These are phyloP conservation scores for Dothistroma pini DNA, from an alignment of 2,329 filamentous ascomycete species.

Conservation along the genomic window DNA sequence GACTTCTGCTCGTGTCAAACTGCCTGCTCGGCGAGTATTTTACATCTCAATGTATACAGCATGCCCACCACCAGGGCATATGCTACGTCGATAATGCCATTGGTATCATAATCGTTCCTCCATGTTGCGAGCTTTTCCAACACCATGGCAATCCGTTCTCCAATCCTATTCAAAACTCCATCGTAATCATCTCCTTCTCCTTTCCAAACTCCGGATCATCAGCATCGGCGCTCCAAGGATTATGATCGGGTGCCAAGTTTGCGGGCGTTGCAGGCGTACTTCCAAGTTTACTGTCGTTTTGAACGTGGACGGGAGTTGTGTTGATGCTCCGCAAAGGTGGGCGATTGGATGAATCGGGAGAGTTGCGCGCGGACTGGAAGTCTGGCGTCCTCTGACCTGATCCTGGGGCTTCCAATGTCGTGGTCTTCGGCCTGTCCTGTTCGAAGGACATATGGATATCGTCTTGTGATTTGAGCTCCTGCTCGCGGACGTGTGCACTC, in stretches of 20 bases:
- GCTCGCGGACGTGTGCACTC: conserved; percentile 16
- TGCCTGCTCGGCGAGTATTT: not conserved
- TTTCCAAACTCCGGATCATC: conserved; percentile 46
- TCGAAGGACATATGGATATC: conserved; percentile 49
- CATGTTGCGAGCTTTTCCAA: too few relatives aligned
- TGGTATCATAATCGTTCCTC: not conserved
- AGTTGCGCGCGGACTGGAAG: not conserved
- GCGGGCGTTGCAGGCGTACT: conserved; percentile 2
- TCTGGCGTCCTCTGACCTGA: conserved; percentile 4
- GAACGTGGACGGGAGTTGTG: conserved; percentile 29
- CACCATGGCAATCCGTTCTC: too few relatives aligned
- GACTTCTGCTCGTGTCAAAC: too few relatives aligned
- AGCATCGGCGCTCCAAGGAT: conserved; percentile 49
- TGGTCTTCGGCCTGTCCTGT: conserved; percentile 21
- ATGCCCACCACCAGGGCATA: not conserved
- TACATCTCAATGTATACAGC: not conserved
- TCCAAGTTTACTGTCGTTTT: not conserved
- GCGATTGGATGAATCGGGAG: not conserved
- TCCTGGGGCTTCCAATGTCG: not conserved
- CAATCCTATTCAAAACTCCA: conserved; percentile 47
- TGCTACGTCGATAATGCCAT: not conserved
- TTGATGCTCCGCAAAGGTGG: conserved; percentile 15
- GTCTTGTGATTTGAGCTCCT: conserved; percentile 39
- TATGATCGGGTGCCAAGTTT: conserved; percentile 32
- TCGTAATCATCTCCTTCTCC: conserved; percentile 46